Base-by-base conservation (phyloP, 176 grass and related monocot species). In the Raddia guianensis region DNA sequence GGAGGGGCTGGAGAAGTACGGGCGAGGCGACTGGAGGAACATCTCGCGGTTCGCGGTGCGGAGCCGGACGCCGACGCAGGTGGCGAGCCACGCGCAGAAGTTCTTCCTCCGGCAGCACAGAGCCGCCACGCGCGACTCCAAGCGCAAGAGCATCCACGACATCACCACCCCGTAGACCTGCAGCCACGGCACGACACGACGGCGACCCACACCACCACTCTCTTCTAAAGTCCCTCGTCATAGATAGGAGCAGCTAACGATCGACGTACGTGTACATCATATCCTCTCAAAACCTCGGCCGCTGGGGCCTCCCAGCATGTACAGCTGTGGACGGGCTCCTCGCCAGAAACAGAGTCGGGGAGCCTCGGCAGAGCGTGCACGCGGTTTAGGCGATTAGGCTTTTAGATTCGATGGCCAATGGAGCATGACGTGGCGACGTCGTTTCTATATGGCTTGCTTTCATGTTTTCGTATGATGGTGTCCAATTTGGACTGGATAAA, bases 61-160 rank as follows among this genome's bases (percentile, higher is more conserved):
- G 82, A 87, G 88, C 34, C 54, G 95, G 70, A 98, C 95, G 72
- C 92, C 95, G 35, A 94, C 92, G 65, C 92, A 98, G 87, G 95
- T 98, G 14, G 95, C 95, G 10, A 98, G 95, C 88, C 95, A 98
- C 82, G 95, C 95, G 33, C 95, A 98, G 86, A 98, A 98, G 75
- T 98, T 86, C 77, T 98, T 93, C 80, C 89, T 87, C 74, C 82
- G 92, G 12, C 95, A 89, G 75, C 79, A 19, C 66, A 91, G 87
- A 75, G 79, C 81, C 47, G 80, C 49, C 45, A 72, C 69, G 4
- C 71, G 88, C 37, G 92, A 98, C 64, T 87, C 89, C 47, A 98
- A 95, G 86, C 88, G 92, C 54, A 98, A 91, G 86, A 98, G 95
- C 86, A 98, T 98, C 81, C 90, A 98, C 75, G 95, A 98, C 86